Evolutionary conservation across 2,329 filamentous ascomycete genomes (phyloP), one percentile per base, ranked within the genome.

Genomic region (Gremmenia infestans): DNA sequence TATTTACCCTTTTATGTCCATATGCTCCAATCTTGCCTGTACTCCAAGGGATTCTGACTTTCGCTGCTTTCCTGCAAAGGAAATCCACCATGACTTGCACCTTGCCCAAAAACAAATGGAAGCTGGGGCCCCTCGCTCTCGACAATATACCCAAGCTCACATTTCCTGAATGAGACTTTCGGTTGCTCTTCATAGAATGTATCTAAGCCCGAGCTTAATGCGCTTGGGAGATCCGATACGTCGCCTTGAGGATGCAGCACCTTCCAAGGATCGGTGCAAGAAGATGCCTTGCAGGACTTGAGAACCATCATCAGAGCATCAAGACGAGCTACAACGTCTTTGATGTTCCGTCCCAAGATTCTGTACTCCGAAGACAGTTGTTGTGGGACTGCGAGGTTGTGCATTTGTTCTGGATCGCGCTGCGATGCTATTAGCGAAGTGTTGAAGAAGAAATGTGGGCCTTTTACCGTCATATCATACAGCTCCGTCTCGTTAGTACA

Each of bases 401-500:
- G 60, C 32, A 80, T 68, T 63, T 84, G 77, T 22, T 73, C 72
- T 0, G 77, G 78, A 52, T 83, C 80, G 19, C 70, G 70, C 76
- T 81, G 23, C 35, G 28, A 15, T 42, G 6, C 9, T 40, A 6
- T 50, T 35, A 14, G 65, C 59, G 46, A 23, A 39, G 37, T 25
- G 3, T 15, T 22, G 15, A 4, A 35, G 53, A 25, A 46, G 50
- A 43, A 23, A 22, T n/a, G 46, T 19, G 37, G 5, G 22, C 3
- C 37, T 22, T 71, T 59, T 65, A 80, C 81, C 65, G 74, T 77
- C 51, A 85, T 65, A 57, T 87, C 76, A 66, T 87, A 88, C 1
- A 86, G 74, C 67, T 88, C 83, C 50, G 81, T 79, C 63, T 87
- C 83, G 47, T 81, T 81, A 15, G 71, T 85, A 63, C 86, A 89